phyloP scores from a whole-genome alignment of 352 stramenopile genomes.

The Halophytophthora batemanensis region DNA sequence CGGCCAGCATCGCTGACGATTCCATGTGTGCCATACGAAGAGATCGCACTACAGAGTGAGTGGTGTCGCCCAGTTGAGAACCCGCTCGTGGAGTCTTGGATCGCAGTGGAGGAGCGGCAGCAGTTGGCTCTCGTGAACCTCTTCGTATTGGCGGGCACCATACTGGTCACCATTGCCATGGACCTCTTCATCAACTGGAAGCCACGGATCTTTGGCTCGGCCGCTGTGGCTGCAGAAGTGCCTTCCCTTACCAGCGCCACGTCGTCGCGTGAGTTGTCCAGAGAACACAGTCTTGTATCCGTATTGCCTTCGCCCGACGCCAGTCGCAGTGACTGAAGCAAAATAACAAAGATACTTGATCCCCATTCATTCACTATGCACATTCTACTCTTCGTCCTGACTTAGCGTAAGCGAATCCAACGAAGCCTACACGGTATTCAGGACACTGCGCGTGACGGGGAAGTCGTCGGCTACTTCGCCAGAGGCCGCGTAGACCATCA shows the following conservation, averaged over 20 bases:
- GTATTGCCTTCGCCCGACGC: not conserved
- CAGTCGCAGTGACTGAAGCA: too few species aligned
- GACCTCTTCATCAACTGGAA: slow-evolving; percentile 29
- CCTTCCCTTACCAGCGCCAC: slow-evolving; percentile 25
- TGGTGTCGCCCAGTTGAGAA: slow-evolving; percentile 25
- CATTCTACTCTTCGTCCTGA: too few species aligned
- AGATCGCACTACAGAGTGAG: slow-evolving; percentile 10
- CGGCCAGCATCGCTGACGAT: slow-evolving; percentile 13
- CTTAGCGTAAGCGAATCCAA: too few species aligned
- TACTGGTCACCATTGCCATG: slow-evolving; percentile 19
- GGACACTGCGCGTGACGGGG: slow-evolving; percentile 44
- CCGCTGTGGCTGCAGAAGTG: slow-evolving; percentile 4
- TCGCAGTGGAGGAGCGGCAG: slow-evolving; percentile 20
- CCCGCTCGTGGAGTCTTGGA: slow-evolving; percentile 17
- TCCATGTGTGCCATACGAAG: slow-evolving; percentile 19
- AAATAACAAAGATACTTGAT: too few species aligned
- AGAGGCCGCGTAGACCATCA: slow-evolving; percentile 77
- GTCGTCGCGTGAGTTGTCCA: not conserved
- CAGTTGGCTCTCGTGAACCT: slow-evolving; percentile 21
- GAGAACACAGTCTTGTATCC: not conserved
- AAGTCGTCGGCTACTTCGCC: slow-evolving; percentile 51
- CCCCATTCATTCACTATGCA: too few species aligned
- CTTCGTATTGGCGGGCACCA: slow-evolving; percentile 19
- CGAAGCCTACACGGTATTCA: slow-evolving; percentile 12
- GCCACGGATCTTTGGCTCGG: slow-evolving; percentile 7